phyloP scores from a whole-genome alignment of 495 filamentous ascomycete species.

The Talaromyces nanjingensis region DNA sequence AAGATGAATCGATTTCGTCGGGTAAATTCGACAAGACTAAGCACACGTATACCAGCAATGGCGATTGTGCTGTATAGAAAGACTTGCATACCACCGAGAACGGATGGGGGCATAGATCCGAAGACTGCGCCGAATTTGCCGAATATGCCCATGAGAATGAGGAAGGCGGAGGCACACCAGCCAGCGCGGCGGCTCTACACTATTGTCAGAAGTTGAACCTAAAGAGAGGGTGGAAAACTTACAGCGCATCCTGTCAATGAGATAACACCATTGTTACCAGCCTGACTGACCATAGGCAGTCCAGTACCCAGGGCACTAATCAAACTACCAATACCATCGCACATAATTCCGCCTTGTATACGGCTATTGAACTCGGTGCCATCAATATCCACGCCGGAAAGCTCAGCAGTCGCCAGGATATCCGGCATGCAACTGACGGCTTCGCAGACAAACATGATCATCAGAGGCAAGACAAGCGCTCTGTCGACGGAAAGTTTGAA shows the following conservation, averaged over 20 bases:
- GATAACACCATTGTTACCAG: constrained; percentile 84
- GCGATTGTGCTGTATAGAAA: constrained; percentile 77
- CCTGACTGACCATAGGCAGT: constrained; percentile 65
- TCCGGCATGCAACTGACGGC: constrained; percentile 81
- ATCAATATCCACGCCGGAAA: constrained; percentile 73
- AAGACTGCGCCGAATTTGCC: constrained; percentile 79
- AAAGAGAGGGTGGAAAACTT: constrained; percentile 26
- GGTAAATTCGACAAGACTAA: constrained; percentile 64
- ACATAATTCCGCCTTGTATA: constrained; percentile 77
- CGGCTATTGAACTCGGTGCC: constrained; percentile 70
- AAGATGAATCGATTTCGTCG: constrained; percentile 79
- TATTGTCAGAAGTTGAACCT: background rate
- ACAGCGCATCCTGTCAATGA: constrained; percentile 71
- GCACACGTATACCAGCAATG: constrained; percentile 73
- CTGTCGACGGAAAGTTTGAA: constrained; percentile 73
- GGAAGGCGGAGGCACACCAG: constrained; percentile 48
- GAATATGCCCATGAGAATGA: constrained; percentile 77
- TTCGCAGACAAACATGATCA: constrained; percentile 49
- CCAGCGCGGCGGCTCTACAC: constrained; percentile 34
- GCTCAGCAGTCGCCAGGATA: constrained; percentile 69
- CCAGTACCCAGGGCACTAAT: constrained; percentile 70
- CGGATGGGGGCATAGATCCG: constrained; percentile 69
- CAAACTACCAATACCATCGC: constrained; percentile 71
- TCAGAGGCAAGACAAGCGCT: constrained; percentile 65
- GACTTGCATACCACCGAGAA: constrained; percentile 82